Evolutionary conservation across 1,284 basidiomycete genomes (phyloP).

Genomic region (Cystobasidium sp.): DNA sequence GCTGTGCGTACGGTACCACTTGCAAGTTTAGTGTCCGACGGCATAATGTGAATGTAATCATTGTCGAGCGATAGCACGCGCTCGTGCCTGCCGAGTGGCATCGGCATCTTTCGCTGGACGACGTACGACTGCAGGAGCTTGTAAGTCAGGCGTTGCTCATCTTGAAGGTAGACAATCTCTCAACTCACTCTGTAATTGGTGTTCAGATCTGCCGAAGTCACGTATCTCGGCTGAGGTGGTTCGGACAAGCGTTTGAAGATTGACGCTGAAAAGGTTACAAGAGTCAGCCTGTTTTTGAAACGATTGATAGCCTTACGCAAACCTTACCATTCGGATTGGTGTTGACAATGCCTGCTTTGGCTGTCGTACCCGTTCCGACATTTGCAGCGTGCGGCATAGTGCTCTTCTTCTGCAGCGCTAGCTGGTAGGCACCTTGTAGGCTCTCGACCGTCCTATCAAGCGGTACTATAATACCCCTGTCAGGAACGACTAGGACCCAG

Average conservation of each 20-base stretch:
- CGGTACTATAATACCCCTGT: conserved; percentile 75
- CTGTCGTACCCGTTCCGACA: conserved; percentile 60
- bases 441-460: conserved; percentile 94
- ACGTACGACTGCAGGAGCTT: conserved; percentile 73
- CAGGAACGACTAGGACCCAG: conserved; percentile 78
- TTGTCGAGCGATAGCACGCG: conserved; percentile 92
- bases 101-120: conserved; percentile 92
- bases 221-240: conserved; percentile 65
- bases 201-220: conserved; percentile 59
- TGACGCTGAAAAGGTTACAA: conserved; percentile 65
- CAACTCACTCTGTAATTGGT: conserved; percentile 73
- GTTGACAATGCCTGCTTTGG: conserved; percentile 60
- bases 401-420: conserved; percentile 78
- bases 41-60: conserved; percentile 80
- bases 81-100: conserved; percentile 84
- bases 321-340: conserved; percentile 91
- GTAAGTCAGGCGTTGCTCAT: neutral
- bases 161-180: neutral
- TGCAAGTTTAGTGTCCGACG: conserved; percentile 71
- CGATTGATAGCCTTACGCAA: too few species aligned
- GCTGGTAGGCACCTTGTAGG: conserved; percentile 81
- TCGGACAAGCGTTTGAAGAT: conserved; percentile 87
- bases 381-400: conserved; percentile 69
- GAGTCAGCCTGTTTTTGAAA: too few species aligned
- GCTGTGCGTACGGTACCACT: conserved; percentile 63